These are phyloP conservation scores for Phialophora chinensis DNA, from an alignment of 2,329 filamentous ascomycete genomes.

Conservation along the genomic window DNA sequence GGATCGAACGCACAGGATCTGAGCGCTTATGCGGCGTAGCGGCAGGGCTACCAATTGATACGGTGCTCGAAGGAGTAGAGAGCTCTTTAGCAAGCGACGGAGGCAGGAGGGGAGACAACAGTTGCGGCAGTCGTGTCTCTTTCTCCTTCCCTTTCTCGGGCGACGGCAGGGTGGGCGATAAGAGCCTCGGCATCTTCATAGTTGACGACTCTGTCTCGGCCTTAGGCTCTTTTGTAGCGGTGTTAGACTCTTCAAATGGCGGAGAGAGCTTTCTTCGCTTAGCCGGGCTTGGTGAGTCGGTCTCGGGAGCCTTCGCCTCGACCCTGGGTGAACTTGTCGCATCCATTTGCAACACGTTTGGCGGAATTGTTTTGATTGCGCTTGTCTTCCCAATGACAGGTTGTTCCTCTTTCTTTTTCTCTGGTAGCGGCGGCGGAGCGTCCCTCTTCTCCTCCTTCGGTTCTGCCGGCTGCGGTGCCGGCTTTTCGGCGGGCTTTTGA, in stretches of 20 bases:
- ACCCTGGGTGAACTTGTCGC: constrained; percentile 19
- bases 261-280: constrained; percentile 52
- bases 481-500: constrained; percentile 4
- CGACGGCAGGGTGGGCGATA: constrained; percentile 38
- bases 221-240: constrained; percentile 8
- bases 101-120: constrained; percentile 38
- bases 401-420: constrained; percentile 16
- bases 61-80: constrained; percentile 23
- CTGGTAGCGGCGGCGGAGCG: background rate
- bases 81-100: constrained; percentile 35
- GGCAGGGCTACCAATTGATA: constrained; percentile 28
- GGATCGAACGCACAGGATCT: constrained; percentile 36
- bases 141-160: constrained; percentile 32
- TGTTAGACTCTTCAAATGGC: constrained; percentile 18
- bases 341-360: constrained; percentile 16
- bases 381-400: background rate
- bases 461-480: background rate
- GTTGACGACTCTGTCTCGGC: constrained; percentile 15
- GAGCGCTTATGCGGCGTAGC: constrained; percentile 27
- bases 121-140: constrained; percentile 33
- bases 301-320: constrained; percentile 9
- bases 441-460: constrained; percentile 2
- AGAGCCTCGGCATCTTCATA: constrained; percentile 35
- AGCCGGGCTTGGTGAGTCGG: constrained; percentile 42
- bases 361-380: background rate